Percentiles rank a stretch among this genome's conserved stretches.
Conservation (phyloP, 2,329 filamentous ascomycete genomes). For the Fusarium pseudograminearum region DNA sequence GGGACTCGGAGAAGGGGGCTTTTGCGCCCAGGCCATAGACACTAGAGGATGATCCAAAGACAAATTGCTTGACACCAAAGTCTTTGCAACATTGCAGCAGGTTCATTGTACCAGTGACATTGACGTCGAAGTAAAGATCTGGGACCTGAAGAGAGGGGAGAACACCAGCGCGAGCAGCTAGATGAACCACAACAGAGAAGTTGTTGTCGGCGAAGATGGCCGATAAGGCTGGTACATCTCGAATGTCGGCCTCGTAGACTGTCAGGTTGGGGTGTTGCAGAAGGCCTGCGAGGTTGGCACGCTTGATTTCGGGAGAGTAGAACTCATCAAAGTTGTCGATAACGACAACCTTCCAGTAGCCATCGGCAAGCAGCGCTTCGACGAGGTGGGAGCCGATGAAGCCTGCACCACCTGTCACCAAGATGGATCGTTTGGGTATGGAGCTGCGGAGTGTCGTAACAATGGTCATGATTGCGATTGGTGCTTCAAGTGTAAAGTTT, state of each 20-base stretch:
- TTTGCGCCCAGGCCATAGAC: conserved; percentile 14
- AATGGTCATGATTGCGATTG: conserved; percentile 18
- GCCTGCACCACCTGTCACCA: conserved; percentile 20
- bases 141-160: conserved; percentile 9
- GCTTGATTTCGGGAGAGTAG: conserved; percentile 19
- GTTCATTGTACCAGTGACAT: conserved; percentile 21
- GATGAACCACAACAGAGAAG: conserved; percentile 8
- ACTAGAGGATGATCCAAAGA: conserved; percentile 21
- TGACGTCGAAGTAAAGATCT: conserved; percentile 13
- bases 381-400: conserved; percentile 26
- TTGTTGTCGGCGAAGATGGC: conserved; percentile 5
- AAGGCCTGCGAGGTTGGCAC: conserved; percentile 17
- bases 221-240: background rate
- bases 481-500: background rate
- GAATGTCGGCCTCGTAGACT: conserved; percentile 20
- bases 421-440: conserved; percentile 1
- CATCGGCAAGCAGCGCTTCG: conserved; percentile 12
- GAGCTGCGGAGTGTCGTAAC: conserved; percentile 11
- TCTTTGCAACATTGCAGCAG: conserved; percentile 11
- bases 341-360: conserved; percentile 16
- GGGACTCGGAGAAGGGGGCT: conserved; percentile 11
- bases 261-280: background rate
- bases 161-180: conserved; percentile 17
- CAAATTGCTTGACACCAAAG: conserved; percentile 13
- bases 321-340: conserved; percentile 25